Percentiles rank a stretch among this genome's conserved stretches.
phyloP scores from a whole-genome alignment of 495 filamentous ascomycete genomes.

The Podospora pseudoanserina region DNA sequence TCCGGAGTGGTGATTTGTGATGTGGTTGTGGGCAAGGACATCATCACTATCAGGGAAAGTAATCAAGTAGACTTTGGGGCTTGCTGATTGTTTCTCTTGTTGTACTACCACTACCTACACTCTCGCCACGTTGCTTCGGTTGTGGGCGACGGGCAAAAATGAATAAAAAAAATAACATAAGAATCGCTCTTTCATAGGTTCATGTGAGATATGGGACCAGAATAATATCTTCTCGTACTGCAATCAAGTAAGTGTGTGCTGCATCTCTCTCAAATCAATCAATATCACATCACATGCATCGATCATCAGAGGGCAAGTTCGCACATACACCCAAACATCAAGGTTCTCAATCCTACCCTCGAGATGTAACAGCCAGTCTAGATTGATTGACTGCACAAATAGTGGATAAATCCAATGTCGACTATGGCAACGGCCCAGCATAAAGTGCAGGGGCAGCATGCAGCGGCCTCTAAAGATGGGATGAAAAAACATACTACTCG shows the following conservation, averaged over 20 bases:
- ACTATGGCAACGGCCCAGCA: neutral
- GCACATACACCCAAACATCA: neutral
- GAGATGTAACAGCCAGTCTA: neutral
- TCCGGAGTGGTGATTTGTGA: neutral
- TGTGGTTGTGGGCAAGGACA: neutral
- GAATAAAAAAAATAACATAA: conserved; percentile 1
- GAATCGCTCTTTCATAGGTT: neutral
- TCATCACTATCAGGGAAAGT: neutral
- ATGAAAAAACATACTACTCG: neutral
- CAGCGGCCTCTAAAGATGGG: neutral
- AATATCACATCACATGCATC: conserved; percentile 1
- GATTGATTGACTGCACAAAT: neutral
- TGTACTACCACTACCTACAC: neutral
- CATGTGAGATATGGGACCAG: no score
- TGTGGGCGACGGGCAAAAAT: neutral
- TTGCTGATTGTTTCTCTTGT: neutral
- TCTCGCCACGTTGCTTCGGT: neutral
- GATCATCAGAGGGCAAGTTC: neutral
- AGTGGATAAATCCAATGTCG: neutral
- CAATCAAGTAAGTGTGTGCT: no score
- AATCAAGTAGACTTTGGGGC: neutral
- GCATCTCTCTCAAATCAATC: neutral
- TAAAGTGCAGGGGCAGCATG: neutral
- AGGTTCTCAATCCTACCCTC: neutral
- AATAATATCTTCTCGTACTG: no score